Evolutionary conservation across 495 filamentous ascomycete species (phyloP), one percentile per base, ranked within the genome.

Genomic region (Amphirosellinia nigrospora): DNA sequence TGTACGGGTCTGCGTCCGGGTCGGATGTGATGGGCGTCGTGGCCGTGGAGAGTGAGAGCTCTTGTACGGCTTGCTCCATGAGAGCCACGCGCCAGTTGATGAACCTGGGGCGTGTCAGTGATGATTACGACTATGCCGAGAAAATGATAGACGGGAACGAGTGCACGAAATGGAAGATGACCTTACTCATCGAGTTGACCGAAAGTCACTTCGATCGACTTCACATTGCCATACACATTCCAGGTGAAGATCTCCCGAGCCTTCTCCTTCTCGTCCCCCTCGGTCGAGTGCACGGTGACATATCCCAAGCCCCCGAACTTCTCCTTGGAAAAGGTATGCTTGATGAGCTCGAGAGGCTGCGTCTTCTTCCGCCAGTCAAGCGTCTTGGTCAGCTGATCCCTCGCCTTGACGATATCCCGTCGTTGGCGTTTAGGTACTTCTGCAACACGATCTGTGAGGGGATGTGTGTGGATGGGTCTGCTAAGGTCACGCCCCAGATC

Each of bases 371-470:
- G 88, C 93, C 93, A 97, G 59, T 91, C 84, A 15, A 97, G 82
- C 1, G 94, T 93, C 75, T 90, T 89, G 70, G 81, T 85, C 30
- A 97, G 87, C 81, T 97, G 94, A 38, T 88, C 85, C 71, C 88
- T 87, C 3, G 94, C 93, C 70, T 89, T 88, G 63, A 81, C 82
- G 3, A 94, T 74, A 72, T 95, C 89, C 92, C 91, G 58, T 89
- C 86, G 75, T 96, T 97, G 73, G 94, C 94, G 67, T 94, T 91
- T 38, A 97, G 87, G 80, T 94, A 97, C 82, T 97, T 97, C 75
- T 96, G 93, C 62, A 97, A 79, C 55, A 97, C 86, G 69, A 96
- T 89, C 73, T 89, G 88, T n/a, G 90, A 94, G 53, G 88, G 89
- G 52, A 94, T 82, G 74, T 92, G 86, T 6, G 75, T 80, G 0